Conservation (phyloP, 2,329 filamentous ascomycete genomes). For the Aspergillus pseudonomiae region DNA sequence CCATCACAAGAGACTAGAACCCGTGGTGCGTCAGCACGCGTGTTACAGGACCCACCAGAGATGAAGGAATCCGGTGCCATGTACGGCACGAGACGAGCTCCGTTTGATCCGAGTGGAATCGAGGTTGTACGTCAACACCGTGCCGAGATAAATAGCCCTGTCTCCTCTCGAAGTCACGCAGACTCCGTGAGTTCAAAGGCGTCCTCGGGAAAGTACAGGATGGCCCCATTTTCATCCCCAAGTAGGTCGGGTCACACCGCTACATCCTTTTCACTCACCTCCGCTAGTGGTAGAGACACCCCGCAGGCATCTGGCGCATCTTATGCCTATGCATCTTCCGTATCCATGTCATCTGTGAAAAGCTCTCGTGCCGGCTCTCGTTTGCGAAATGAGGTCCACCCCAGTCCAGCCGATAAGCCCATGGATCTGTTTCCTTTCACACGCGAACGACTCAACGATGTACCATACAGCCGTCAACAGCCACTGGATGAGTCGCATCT, state of each 20-base stretch:
- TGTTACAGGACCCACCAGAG: constrained; percentile 45
- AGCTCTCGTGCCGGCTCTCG: constrained; percentile 61
- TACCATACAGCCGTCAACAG: constrained; percentile 75
- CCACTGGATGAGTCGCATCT: constrained; percentile 60
- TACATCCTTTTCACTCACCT: constrained; percentile 50
- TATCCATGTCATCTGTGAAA: constrained; percentile 52
- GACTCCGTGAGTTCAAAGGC: constrained; percentile 64
- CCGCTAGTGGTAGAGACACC: constrained; percentile 36
- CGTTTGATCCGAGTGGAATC: constrained; percentile 68
- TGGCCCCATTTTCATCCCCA: constrained; percentile 44
- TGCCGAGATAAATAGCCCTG: constrained; percentile 70
- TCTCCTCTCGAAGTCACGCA: constrained; percentile 61
- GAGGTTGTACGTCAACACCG: constrained; percentile 64
- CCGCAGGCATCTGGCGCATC: constrained; percentile 47
- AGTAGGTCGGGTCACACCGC: constrained; percentile 47
- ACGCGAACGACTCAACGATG: constrained; percentile 75
- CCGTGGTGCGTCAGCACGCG: constrained; percentile 30
- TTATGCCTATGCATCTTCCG: constrained; percentile 43
- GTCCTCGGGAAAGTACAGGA: constrained; percentile 50
- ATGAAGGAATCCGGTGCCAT: constrained; percentile 74
- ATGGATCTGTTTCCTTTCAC: constrained; percentile 86
- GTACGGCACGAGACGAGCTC: constrained; percentile 74
- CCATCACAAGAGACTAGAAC: constrained; percentile 68
- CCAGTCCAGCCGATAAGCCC: constrained; percentile 74
- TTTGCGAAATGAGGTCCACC: constrained; percentile 76